Percentiles rank a stretch among this genome's conserved stretches.
phyloP scores from a whole-genome alignment of 2,329 filamentous ascomycete species.

The Pyricularia sp. region DNA sequence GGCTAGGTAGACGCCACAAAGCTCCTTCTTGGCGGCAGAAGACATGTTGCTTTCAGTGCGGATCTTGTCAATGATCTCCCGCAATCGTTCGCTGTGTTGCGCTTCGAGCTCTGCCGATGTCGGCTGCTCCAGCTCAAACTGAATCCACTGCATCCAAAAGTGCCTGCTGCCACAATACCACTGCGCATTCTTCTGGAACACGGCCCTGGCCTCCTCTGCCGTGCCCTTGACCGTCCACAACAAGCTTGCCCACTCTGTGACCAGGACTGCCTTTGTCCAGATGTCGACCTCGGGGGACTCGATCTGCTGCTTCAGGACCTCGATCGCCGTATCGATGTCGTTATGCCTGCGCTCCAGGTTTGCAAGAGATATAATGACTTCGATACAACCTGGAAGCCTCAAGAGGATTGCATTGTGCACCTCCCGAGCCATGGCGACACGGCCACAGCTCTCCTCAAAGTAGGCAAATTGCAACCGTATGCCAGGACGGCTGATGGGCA shows the following conservation, averaged over 20 bases:
- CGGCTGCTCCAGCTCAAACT: constrained; percentile 82
- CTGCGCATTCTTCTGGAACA: constrained; percentile 75
- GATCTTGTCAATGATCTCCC: constrained; percentile 69
- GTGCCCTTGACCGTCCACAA: constrained; percentile 83
- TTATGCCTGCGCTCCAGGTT: constrained; percentile 77
- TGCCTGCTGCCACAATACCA: constrained; percentile 76
- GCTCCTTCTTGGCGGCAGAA: constrained; percentile 57
- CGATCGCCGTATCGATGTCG: constrained; percentile 75
- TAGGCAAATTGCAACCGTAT: constrained; percentile 87
- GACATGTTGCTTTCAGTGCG: constrained; percentile 64
- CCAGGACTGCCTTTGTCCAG: constrained; percentile 76
- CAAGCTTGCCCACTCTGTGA: constrained; percentile 79
- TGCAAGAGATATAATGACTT: constrained; percentile 81
- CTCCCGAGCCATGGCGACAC: constrained; percentile 68
- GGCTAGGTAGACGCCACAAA: constrained; percentile 69
- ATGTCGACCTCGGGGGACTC: constrained; percentile 62
- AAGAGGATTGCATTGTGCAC: constrained; percentile 77
- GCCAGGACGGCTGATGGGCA: constrained; percentile 75
- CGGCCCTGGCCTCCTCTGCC: constrained; percentile 68
- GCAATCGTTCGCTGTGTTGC: constrained; percentile 63
- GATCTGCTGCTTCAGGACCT: constrained; percentile 73
- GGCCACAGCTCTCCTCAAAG: constrained; percentile 80
- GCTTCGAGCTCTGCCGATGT: constrained; percentile 54
- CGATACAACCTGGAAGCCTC: constrained; percentile 69
- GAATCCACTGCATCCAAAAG: constrained; percentile 85